phyloP scores from a whole-genome alignment of 805 yeast genomes.

The Pichia manshurica region DNA sequence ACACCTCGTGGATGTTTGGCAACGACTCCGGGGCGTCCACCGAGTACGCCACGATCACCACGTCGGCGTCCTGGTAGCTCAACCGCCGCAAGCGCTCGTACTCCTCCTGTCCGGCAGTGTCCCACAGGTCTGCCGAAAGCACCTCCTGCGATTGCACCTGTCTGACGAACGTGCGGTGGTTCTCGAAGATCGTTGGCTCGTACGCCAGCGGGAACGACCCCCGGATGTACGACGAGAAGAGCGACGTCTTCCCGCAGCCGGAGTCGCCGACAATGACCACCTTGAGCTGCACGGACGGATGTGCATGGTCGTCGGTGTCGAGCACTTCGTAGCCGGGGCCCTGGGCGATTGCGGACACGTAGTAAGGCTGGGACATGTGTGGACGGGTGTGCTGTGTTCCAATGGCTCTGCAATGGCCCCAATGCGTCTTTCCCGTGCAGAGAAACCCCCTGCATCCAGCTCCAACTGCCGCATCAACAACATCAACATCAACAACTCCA shows the following conservation, averaged over 20 bases:
- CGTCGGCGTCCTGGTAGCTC: constrained; percentile 78
- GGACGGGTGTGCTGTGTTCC: no score
- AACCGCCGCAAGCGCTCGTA: constrained; percentile 84
- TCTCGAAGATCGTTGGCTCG: constrained; percentile 96
- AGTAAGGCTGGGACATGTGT: constrained; percentile 12
- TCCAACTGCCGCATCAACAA: no score
- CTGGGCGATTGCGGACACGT: constrained; percentile 16
- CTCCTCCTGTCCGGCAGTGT: constrained; percentile 93
- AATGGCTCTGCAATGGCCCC: no score
- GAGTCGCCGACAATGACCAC: constrained; percentile 97
- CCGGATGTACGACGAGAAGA: constrained; percentile 90
- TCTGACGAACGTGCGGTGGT: constrained; percentile 84
- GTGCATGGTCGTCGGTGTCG: constrained; percentile 30
- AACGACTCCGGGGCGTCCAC: constrained; percentile 58
- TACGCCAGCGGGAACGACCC: constrained; percentile 95
- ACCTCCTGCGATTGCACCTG: constrained; percentile 88
- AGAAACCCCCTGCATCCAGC: no score
- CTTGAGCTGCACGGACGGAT: constrained; percentile 27
- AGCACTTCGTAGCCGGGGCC: constrained; percentile 24
- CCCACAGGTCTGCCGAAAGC: constrained; percentile 87
- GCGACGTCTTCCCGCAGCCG: constrained; percentile 97
- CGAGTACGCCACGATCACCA: constrained; percentile 70
- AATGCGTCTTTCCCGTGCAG: background rate
- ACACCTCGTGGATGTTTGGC: constrained; percentile 67
- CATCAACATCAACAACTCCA: no score